Evolutionary conservation across 2,329 filamentous ascomycete species (phyloP), one percentile per base, ranked within the genome.

Genomic region (Alternaria angustiovoidea): DNA sequence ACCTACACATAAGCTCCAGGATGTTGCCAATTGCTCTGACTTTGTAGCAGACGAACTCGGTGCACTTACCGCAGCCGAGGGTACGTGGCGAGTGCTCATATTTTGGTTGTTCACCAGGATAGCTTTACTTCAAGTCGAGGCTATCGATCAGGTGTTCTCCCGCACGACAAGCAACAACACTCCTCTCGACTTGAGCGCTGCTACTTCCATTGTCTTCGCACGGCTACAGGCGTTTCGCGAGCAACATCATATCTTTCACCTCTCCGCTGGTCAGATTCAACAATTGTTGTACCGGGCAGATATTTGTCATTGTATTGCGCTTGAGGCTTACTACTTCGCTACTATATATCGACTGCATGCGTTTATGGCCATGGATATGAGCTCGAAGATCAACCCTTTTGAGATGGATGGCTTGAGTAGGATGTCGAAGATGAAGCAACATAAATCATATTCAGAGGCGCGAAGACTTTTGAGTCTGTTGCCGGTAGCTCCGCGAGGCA

Each of bases 261-360:
- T 67, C 11, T 63, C 46, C 9, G 55, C 66, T 7, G 44, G 57
- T 4, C 58, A 71, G n/a, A 16, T 73, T 14, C 62, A 65, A 32
- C 65, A 72, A 30, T 39, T 73, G 12, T 61, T 74, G 4, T 74
- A 73, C 28, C 66, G 63, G 9, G 69, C 70, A 7, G 72, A 74
- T 43, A 54, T 74, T 2, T 51, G 65, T 5, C 72, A 74, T 39
- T 55, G 61, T 2, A 51, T 72, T 22, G 38, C 24, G 3, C 53
- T 72, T 3, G 70, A 74, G 47, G 66, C 67, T 14, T 61, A 65
- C 6, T 74, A 72, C 44, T 74, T 74, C 41, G 64, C 68, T 4
- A 71, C 68, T 14, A 63, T 70, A 5, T 71, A 67, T 39, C 62
- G 69, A 22, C 14, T 70, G 9, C 57, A 72, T 20, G 60, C 67